Conservation (phyloP, 2,329 filamentous ascomycete species). For the Ophiostoma sp. region DNA sequence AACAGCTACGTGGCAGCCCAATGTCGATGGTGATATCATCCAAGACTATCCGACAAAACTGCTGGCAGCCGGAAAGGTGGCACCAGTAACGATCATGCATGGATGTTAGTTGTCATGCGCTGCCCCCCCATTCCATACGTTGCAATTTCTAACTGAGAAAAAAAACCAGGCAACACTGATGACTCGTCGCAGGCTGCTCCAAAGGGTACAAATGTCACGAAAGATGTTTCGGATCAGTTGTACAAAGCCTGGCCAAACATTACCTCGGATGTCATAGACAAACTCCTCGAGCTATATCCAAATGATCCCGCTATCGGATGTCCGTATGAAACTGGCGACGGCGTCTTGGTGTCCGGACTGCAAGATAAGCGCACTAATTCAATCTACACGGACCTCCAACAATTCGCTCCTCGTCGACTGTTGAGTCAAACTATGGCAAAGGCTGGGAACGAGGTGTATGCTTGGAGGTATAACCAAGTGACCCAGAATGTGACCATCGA, state of each 20-base stretch:
- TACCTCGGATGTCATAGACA: background rate
- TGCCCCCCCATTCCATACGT: background rate
- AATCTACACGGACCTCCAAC: background rate
- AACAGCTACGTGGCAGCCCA: background rate
- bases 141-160: background rate
- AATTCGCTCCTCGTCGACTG: constrained; percentile 2
- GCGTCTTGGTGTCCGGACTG: background rate
- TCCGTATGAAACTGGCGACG: background rate
- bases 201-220: background rate
- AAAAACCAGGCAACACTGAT: background rate
- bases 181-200: background rate
- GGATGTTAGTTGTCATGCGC: constrained; percentile 4
- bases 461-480: constrained; percentile 2
- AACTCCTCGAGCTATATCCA: background rate
- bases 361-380: background rate
- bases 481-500: constrained; percentile 1
- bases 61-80: background rate
- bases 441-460: constrained; percentile 3
- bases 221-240: background rate
- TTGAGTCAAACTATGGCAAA: background rate
- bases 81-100: background rate
- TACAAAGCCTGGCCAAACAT: background rate
- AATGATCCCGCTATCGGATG: background rate
- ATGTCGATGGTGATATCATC: background rate
- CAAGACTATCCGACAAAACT: background rate